Evolutionary conservation across 805 yeast species (phyloP), one percentile per base, ranked within the genome.

Genomic region (Candida corydali): DNA sequence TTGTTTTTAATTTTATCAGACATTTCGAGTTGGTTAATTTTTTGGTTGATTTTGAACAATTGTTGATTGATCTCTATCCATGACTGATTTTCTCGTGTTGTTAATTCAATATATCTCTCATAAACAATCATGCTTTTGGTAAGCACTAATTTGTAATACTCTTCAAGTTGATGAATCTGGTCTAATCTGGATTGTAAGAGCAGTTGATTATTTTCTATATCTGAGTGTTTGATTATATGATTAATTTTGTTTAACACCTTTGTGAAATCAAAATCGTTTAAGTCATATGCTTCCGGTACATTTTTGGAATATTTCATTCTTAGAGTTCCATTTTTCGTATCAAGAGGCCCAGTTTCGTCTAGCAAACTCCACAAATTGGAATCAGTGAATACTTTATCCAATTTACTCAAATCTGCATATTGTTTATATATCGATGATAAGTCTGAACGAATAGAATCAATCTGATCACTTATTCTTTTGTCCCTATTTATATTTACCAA

Each of bases 81-180:
- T 30, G 49, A 57, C 8, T 40, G 36, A 27, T 56, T 54, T 36
- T 63, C 64, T 16, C 38, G 28, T 12, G 45, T 23, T 29, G 54
- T 34, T 32, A 58, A 26, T 6, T 37, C 39, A 4, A 50, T 41
- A 38, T 53, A 61, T 41, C 47, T 49, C 32, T 62, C 65, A 12
- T 53, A 45, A 12, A 62, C 49, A 11, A 60, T 36, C 49, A 63
- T 49, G 28, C 51, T 57, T 34, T 61, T 62, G 7, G 54, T 44
- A 8, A 53, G 50, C 11, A 59, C 36, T 24, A 42, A 20, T 26
- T 58, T 59, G 29, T 51, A 49, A 11, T 43, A 38, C 4, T 38
- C 34, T 1, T 55, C 38, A 2, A 60, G 15, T 5, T 33, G 38
- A 17, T 44, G 36, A 4, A 60, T 23, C 24, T 42, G 41, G 3